Evolutionary conservation across 2,329 filamentous ascomycete genomes (phyloP), one percentile per base, ranked within the genome.

Genomic region (Alternaria solani): DNA sequence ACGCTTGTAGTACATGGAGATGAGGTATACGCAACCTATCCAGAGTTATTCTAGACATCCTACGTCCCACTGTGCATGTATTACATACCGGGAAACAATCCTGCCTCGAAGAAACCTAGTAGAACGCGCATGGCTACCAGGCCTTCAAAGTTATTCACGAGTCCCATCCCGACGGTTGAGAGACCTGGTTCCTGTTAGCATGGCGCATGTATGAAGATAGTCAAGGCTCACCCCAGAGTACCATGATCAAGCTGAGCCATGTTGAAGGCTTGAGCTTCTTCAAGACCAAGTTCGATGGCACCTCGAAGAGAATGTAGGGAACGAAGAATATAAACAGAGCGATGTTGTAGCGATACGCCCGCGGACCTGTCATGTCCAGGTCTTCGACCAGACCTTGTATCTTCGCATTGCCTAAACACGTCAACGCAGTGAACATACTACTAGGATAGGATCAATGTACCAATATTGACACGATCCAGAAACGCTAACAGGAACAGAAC

Each of bases 81-180:
- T 3, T 7, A 58, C 64, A 4, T 61, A 68, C 72, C 71, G 28
- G 68, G 67, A 57, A 67, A 74, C 23, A 71, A 46, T 4, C 80
- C 81, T 30, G 80, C 80, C 61, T 79, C 77, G 23, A 78, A 78
- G 11, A 78, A 57, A 4, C 77, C 77, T 0, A 79, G 59, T 5
- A 78, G 47, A 1, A 78, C 82, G 18, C 84, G 81, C 51, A 82
- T 80, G 7, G 81, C 80, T 67, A 84, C 78, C 6, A 85, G 73
- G 3, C 83, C 82, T 9, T 73, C 72, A 51, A 79, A 84, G 42
- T 80, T 82, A 4, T 78, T 78, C 4, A 85, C 80, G 0, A 85
- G 67, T 0, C 82, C 82, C 83, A 73, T 48, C 72, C 83, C 72
- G 75, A 82, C 70, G 1, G 80, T 81, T 74, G 32, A 81, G 71